Evolutionary conservation across 306 rosid genomes (phyloP), one percentile per base, ranked within the genome.

Genomic region (Pyrus bretschneideri): DNA sequence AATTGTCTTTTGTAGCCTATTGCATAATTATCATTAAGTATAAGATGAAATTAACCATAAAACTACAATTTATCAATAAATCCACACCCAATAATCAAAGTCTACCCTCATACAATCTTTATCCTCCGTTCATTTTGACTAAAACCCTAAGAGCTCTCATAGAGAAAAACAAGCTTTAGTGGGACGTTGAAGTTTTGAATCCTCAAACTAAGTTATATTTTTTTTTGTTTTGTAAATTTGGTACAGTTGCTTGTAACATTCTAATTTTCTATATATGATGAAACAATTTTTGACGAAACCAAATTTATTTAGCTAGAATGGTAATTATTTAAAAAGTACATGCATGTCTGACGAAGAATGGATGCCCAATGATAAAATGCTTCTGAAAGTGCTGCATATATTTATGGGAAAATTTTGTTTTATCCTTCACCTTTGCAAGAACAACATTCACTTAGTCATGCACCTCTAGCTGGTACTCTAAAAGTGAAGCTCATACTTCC

Each of bases 301-400:
- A 38, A 79, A 66, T 21, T 27, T 29, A n/a, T 6, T 63, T 4
- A 19, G n/a, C 4, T 64, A 27, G 44, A n/a, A n/a, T 29, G 17
- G 44, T 23, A 74, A 5, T 55, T 23, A 73, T 27, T 46, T 23
- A 35, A 29, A 30, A 70, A 55, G 63, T 46, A 92, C 99, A 97
- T 95, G 97, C 99, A 95, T 81, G 88, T 75, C 27, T 87, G 92
- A 62, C 93, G 97, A 87, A 95, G 97, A 86, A 91, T 64, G 27
- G 92, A 88, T 59, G 96, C 99, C 17, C 96, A 95, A 76, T 84
- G 91, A 59, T 80, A 86, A 86, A 90, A 87, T 60, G 97, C 97
- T 85, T 95, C 93, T 15, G 97, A 95, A 79, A 92, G 93, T 70
- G 73, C 80, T 72, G 97, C 38, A 33, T 5, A 33, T 5, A 5